Percentiles rank a stretch among this genome's conserved stretches.
Conservation (phyloP, 116 monocot species). For the Papilionanthe hybrid region DNA sequence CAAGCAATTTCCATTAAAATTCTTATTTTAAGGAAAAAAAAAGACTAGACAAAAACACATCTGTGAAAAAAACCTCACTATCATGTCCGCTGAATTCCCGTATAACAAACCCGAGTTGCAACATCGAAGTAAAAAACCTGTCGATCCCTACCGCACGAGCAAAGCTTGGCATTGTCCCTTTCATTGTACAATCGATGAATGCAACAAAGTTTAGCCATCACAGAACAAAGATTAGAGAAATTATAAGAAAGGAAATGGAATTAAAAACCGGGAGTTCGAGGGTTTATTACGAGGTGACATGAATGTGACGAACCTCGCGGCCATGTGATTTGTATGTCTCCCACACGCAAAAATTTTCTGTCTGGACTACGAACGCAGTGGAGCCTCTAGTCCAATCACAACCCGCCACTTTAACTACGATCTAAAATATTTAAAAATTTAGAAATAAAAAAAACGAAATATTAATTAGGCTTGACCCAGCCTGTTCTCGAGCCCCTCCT, state of each 20-base stretch:
- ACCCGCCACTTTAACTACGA: too few relatives aligned
- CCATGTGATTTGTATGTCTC: conserved; percentile 94
- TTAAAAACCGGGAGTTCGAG: neutral
- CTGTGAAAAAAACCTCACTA: conserved; percentile 57
- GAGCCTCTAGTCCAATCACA: too few relatives aligned
- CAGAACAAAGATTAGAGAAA: neutral
- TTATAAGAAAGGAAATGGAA: neutral
- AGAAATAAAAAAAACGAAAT: too few relatives aligned
- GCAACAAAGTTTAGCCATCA: neutral
- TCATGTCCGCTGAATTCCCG: conserved; percentile 93
- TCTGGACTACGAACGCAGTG: too few relatives aligned
- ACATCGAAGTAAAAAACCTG: conserved; percentile 98
- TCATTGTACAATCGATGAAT: neutral
- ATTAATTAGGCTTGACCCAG: too few relatives aligned
- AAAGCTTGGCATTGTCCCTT: conserved; percentile 88
- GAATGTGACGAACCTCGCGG: conserved; percentile 91
- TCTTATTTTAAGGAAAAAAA: neutral
- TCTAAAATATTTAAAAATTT: too few relatives aligned
- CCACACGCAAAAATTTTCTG: too few relatives aligned
- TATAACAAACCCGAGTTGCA: conserved; percentile 61
- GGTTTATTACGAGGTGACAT: conserved; percentile 51
- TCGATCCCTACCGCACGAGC: conserved; percentile 84
- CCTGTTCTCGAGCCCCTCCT: too few relatives aligned
- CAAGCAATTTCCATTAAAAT: neutral
- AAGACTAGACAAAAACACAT: neutral